Base-by-base conservation (phyloP, 2,329 filamentous ascomycete genomes). In the Fusarium haematococcum region DNA sequence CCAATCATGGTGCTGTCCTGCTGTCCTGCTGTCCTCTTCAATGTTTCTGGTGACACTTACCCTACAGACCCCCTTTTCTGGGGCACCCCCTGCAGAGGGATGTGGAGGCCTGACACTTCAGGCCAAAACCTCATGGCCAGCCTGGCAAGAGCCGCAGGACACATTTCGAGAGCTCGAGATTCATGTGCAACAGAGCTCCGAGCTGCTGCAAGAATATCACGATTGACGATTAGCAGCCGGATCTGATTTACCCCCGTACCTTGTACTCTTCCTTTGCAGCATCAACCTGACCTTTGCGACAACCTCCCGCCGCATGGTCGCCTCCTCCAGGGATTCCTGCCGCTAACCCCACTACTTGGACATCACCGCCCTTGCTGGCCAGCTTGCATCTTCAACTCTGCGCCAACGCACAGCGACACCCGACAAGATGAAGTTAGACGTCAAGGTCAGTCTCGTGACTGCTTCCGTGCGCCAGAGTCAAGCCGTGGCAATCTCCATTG, bases 341-440 rank as follows among this genome's bases (percentile, higher is more conserved):
- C 74, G 32, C 70, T 74, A 67, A 79, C 77, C 77, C 77, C 77
- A 79, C 77, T 76, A 79, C 72, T 62, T 74, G 58, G 66, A 74
- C 73, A 78, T 79, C 77, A 79, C 78, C 76, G 79, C 77, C 77
- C 74, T 73, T 63, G 70, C 73, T 75, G 71, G 75, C 73, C 78
- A 79, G 77, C 78, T 78, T 79, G 74, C 77, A 70, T 68, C 77
- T 78, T 78, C 72, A 77, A 70, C 73, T 71, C 70, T 73, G 75
- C 75, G 76, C 71, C 67, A 68, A 71, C 69, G 72, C 69, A 69
- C 66, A 70, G 65, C 65, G 60, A 75, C 63, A 75, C 69, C 50
- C 68, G 67, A 75, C 79, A 84, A 74, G 60, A 84, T 84, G 83
- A 84, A 82, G 79, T 80, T 84, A 78, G 83, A 84, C 80, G 83